Evolutionary conservation across 257 asterid species (phyloP), one percentile per base, ranked within the genome.

Genomic region (Solanum chilense): DNA sequence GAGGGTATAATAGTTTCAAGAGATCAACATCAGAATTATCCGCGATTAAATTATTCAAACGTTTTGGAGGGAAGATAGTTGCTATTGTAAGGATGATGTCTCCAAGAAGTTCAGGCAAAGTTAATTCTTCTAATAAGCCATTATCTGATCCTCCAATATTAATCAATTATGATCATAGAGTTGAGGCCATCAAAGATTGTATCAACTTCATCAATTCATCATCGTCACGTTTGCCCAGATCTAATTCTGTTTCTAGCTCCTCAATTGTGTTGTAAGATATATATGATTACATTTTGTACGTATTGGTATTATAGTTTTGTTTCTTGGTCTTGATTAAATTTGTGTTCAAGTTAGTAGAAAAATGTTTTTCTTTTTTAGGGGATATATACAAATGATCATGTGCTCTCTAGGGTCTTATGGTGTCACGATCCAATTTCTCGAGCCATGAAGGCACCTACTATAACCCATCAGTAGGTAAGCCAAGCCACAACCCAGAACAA

Each of bases 111-210:
- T 88, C 89, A 84, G 89, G 91, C 2, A 90, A 83, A 86, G 91
- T 90, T 23, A 88, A 86, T 62, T 91, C 93, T 25, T 85, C 92
- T 39, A 62, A 62, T 23, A 87, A 87, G 86, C 87, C 89, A 27
- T 73, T 87, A 76, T 83, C 90, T n/a, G 78, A 58, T 66, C 87
- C 69, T 75, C 82, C 89, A 85, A 89, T 87, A 29, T 27, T 68
- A 8, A 49, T 88, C 71, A 92, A 91, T 85, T 88, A 91, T 90
- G 88, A 92, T 89, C 93, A 91, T 27, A 86, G 92, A 47, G 92
- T 92, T 62, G 92, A 91, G 82, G 93, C 93, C 69, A 87, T 91
- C 23, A 90, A 91, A 14, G 93, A 91, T 76, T 91, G 93, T 86
- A 91, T 91, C 70, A 88, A 91, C 88, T 91, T 91, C 74, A 91